Percentiles rank a stretch among this genome's conserved stretches.
Conservation (phyloP, 768 basidiomycete species). For the Lyophyllum shimeji region DNA sequence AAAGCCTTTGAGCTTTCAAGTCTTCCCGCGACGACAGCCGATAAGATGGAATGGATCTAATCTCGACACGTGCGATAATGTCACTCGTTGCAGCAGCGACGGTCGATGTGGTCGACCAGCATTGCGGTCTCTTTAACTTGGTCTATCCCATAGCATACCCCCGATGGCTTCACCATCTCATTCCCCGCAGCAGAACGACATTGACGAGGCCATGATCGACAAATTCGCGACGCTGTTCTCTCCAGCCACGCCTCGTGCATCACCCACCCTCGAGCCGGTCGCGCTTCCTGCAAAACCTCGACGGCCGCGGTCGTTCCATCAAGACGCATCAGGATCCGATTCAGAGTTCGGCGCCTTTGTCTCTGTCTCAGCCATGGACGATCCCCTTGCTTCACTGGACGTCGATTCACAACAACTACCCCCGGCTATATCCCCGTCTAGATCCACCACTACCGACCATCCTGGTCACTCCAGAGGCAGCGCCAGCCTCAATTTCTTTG, state of each 20-base stretch:
- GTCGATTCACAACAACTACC: neutral
- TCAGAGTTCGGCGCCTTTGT: slow-evolving; percentile 61
- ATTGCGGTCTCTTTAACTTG: too few relatives aligned
- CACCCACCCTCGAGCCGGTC: slow-evolving; percentile 14
- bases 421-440: neutral
- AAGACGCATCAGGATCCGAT: slow-evolving; percentile 21
- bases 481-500: slow-evolving; percentile 49
- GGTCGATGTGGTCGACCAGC: too few relatives aligned
- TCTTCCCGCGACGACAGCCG: too few relatives aligned
- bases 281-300: neutral
- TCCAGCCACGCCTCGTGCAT: slow-evolving; percentile 32
- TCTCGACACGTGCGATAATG: too few relatives aligned
- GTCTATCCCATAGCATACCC: neutral
- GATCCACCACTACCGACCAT: too few relatives aligned
- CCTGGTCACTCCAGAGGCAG: neutral
- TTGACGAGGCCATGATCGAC: slow-evolving; percentile 28
- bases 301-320: slow-evolving; percentile 3
- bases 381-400: slow-evolving; percentile 35
- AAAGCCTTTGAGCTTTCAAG: too few relatives aligned
- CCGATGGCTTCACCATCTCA: too few relatives aligned
- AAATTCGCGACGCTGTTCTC: slow-evolving; percentile 39
- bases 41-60: too few relatives aligned
- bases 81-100: too few relatives aligned
- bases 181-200: neutral
- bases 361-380: slow-evolving; percentile 48